Base-by-base conservation (phyloP, 208 protist genomes). In the Leishmania guyanensis region DNA sequence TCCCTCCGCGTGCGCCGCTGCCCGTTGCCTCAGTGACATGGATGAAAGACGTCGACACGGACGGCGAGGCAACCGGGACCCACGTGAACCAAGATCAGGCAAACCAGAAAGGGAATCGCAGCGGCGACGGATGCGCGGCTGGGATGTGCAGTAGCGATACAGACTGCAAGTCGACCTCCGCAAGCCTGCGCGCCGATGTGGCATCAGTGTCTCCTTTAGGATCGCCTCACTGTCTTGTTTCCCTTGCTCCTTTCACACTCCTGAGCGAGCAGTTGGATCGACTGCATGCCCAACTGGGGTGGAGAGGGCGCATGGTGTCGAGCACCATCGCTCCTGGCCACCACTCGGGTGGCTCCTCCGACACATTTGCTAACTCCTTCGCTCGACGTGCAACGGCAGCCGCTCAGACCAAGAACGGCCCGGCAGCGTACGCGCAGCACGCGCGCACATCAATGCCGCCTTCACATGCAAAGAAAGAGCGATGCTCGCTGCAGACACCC, bases 1-100 rank as follows among this genome's bases (percentile, higher is more conserved):
- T 86, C 62, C 90, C 60, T 78, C 77, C 58, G 39, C 80, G 79
- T 39, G 56, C 51, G 36, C 50, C 70, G n/a, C 78, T 51, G n/a
- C n/a, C 26, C 10, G 48, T 62, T 2, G 17, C 50, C 12, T 39
- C 51, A 12, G 8, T 46, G 39, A 5, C 50, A 5, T 10, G 50
- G 46, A 8, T 43, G n/a, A 50, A 75, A 16, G 48, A 62, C 29
- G 10, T 8, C 36, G 33, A 46, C 36, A 65, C 14, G 9, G 54
- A 51, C 54, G 36, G 73, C 39, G 54, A 6, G 39, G 56, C 29
- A 46, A 20, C 53, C 54, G 73, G 66, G 20, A 65, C 20, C 14
- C 54, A 48, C 20, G 56, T 54, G 8, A 77, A 22, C 4, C 8
- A 29, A 9, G 53, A n/a, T 17, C 71, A 58, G 50, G n/a, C 12